Evolutionary conservation across 352 stramenopile genomes (phyloP).

Genomic region (Pythium apleroticum): DNA sequence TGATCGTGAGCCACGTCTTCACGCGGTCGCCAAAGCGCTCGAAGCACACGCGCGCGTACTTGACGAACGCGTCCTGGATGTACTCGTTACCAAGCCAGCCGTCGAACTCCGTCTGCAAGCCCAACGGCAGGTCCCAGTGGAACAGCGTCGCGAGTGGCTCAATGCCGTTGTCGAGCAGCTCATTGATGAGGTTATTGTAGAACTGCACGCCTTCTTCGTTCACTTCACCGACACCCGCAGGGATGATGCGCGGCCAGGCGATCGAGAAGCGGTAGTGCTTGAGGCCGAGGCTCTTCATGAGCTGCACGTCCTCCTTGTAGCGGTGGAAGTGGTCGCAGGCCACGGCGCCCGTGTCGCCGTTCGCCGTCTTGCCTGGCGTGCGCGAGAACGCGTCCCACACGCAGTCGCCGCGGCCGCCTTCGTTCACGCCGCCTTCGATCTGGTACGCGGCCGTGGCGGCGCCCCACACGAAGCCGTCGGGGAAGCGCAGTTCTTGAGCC

Average conservation of each 20-base stretch:
- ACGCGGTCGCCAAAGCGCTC: slow-evolving; percentile 92
- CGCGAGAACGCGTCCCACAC: slow-evolving; percentile 93
- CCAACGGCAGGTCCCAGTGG: slow-evolving; percentile 94
- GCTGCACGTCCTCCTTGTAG: slow-evolving; percentile 86
- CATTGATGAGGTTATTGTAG: slow-evolving; percentile 91
- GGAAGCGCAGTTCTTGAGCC: slow-evolving; percentile 37
- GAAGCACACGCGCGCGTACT: slow-evolving; percentile 85
- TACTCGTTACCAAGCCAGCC: slow-evolving; percentile 52
- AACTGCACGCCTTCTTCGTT: slow-evolving; percentile 87
- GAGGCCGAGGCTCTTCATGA: slow-evolving; percentile 89
- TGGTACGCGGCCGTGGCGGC: slow-evolving; percentile 90
- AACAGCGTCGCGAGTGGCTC: slow-evolving; percentile 91
- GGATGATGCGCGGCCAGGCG: slow-evolving; percentile 89
- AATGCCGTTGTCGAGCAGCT: slow-evolving; percentile 71
- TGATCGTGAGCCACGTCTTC: slow-evolving; percentile 93
- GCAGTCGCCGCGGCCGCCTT: slow-evolving; percentile 76
- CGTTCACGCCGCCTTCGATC: slow-evolving; percentile 87
- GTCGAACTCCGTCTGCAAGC: slow-evolving; percentile 57
- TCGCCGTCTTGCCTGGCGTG: slow-evolving; percentile 51
- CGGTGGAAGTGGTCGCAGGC: slow-evolving; percentile 92
- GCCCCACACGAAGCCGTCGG: slow-evolving; percentile 78
- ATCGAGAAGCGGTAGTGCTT: slow-evolving; percentile 93
- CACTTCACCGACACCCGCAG: slow-evolving; percentile 33
- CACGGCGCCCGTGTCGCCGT: slow-evolving; percentile 58
- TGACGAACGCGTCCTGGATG: slow-evolving; percentile 66